phyloP scores from a whole-genome alignment of 805 yeast species.

The Saturnispora besseyi region DNA sequence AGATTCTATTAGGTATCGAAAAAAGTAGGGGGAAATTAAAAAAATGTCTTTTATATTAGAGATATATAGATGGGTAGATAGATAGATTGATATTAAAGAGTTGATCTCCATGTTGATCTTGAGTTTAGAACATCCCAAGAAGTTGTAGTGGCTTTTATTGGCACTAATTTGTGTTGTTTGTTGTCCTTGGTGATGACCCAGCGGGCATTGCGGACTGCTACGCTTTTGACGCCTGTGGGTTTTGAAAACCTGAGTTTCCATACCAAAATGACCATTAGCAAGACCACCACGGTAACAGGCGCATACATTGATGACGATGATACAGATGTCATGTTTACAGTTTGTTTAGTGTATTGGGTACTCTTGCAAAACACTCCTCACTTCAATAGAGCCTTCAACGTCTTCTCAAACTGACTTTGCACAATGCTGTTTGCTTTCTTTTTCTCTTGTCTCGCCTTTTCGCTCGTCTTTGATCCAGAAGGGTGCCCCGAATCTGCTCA shows the following conservation, averaged over 20 bases:
- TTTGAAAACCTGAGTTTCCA: not conserved
- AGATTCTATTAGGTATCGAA: too few relatives aligned
- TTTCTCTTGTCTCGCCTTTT: too few relatives aligned
- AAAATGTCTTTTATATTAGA: not conserved
- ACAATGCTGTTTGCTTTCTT: too few relatives aligned
- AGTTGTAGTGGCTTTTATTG: not conserved
- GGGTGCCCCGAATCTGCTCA: too few relatives aligned
- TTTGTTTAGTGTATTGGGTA: not conserved
- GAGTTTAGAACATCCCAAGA: not conserved
- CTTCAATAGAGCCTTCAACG: too few relatives aligned
- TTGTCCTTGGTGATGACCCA: constrained; percentile 1
- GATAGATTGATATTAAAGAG: not conserved
- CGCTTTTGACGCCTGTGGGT: not conserved
- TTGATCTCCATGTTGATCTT: not conserved
- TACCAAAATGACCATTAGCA: not conserved
- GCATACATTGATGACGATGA: not conserved
- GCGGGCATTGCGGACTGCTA: constrained; percentile 2
- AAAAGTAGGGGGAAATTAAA: too few relatives aligned
- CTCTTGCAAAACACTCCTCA: too few relatives aligned
- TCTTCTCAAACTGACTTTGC: too few relatives aligned
- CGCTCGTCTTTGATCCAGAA: too few relatives aligned
- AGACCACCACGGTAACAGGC: not conserved
- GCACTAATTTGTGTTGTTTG: not conserved
- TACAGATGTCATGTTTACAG: not conserved
- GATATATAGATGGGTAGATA: not conserved